These are phyloP conservation scores for Boletellus deceptivus DNA, from an alignment of 1,284 basidiomycete genomes.

Conservation along the genomic window DNA sequence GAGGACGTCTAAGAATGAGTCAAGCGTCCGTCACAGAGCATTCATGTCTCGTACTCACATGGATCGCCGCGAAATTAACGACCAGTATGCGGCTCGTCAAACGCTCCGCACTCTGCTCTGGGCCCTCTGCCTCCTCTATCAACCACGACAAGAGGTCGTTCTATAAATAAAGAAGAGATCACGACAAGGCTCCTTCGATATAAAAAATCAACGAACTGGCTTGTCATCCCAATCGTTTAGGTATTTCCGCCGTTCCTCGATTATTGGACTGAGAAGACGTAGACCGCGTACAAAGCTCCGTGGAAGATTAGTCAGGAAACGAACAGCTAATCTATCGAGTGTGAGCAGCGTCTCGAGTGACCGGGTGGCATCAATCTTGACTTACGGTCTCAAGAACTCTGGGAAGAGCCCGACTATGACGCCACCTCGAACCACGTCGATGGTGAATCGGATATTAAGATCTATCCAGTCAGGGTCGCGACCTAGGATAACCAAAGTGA, in stretches of 20 bases:
- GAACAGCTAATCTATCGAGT: slow-evolving; percentile 2
- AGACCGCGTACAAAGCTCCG: slow-evolving; percentile 5
- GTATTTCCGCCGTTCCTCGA: slow-evolving; percentile 37
- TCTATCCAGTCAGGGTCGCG: slow-evolving; percentile 38
- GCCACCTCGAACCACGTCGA: slow-evolving; percentile 30
- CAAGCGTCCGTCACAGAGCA: background rate
- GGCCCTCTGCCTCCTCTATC: background rate
- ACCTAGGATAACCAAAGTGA: slow-evolving; percentile 29
- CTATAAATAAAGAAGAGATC: background rate
- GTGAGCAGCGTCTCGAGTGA: background rate
- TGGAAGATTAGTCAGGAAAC: background rate
- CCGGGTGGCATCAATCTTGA: background rate
- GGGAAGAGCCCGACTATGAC: slow-evolving; percentile 37
- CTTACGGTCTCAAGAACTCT: slow-evolving; percentile 39
- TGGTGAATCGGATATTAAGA: slow-evolving; percentile 35
- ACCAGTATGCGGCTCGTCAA: slow-evolving; percentile 35
- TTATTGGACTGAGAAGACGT: slow-evolving; percentile 35
- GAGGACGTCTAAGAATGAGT: background rate
- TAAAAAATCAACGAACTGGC: slow-evolving; percentile 30
- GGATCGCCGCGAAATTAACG: slow-evolving; percentile 38
- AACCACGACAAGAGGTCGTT: slow-evolving; percentile 4
- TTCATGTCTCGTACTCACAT: background rate
- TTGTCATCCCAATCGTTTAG: slow-evolving; percentile 38
- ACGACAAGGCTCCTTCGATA: background rate
- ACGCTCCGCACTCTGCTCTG: slow-evolving; percentile 15